Evolutionary conservation across 148 eudicot species (phyloP), one percentile per base, ranked within the genome.

Genomic region (Diospyros kaki): DNA sequence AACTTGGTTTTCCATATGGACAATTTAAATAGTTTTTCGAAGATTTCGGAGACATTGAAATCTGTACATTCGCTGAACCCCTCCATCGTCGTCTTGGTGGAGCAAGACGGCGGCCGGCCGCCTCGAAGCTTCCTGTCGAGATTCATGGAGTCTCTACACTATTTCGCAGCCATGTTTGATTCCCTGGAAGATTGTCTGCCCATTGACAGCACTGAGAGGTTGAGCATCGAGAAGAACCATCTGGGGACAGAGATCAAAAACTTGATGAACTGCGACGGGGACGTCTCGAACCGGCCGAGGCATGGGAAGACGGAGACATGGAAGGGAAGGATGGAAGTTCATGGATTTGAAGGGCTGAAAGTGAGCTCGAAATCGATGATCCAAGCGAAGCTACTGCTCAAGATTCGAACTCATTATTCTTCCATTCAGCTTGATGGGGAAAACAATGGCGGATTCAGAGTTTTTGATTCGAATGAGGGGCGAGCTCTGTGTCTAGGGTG

Each of bases 111-210:
- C 15, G 76, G 80, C 51, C 60, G 72, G 70, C 86, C 79, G 64
- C 83, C 76, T 45, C 71, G 80, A 70, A 77, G 78, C 51, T 83
- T 90, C 64, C 66, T 87, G 4, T 81, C 92, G 14, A 78, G 87
- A 77, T 90, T 90, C 74, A 85, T 89, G 60, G 91, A 90, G 75
- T 84, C 90, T 3, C 67, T 90, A 74, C 90, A 90, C 65, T 87
- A 88, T 58, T 87, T 87, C 72, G 90, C 92, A 18, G 94, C 97
- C 75, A 87, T 92, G 90, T 92, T 92, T 51, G 97, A 90, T 72
- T 90, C 94, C 5, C 65, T 92, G 52, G 94, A 92, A 18, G 91
- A 90, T 54, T 90, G 88, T 7, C 90, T 92, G 15, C 97, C 97
- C 1, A 59, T 79, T 13, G 94, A 86, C 38, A 90, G 90, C 62